Base-by-base conservation (phyloP, 2,329 filamentous ascomycete genomes). In the Chrysoporthe puriensis region DNA sequence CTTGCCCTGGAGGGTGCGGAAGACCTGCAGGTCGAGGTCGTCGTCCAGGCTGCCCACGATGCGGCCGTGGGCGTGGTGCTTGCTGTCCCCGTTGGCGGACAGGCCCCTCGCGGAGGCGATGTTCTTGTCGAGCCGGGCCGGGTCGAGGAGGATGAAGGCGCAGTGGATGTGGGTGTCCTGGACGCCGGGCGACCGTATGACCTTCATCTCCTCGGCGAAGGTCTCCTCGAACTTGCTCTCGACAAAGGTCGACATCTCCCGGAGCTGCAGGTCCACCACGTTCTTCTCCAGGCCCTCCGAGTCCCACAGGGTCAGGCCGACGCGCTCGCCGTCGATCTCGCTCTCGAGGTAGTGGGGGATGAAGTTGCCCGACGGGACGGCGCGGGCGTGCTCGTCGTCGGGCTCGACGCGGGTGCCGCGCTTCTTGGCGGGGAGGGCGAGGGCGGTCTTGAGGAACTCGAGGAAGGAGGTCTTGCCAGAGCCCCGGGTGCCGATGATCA, bases 161-260 rank as follows among this genome's bases (percentile, higher is more conserved):
- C 93, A 96, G 77, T 99, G 96, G 72, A 99, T 97, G 78, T 99
- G 96, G 62, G 95, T 97, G 82, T 99, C 96, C 77, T 94, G 92
- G 71, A 93, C 91, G 66, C 94, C 95, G 36, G 96, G 95, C 64
- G 94, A 94, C 74, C 96, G 91, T 70, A 97, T 86, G 59, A 99
- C 94, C 83, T 97, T 98, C 86, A 97, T 97, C 83, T 99, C 96
- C 80, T 99, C 96, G 61, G 89, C 89, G 77, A 99, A 97, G 0
- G 96, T 98, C 76, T 99, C 96, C 78, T 99, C 95, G 73, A 99
- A 99, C 79, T 98, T 98, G 83, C 91, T 95, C 83, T 99, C 96
- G 69, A 99, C 84, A 81, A 99, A 99, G 9, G 91, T 86, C 44
- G 91, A 90, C 84, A 98, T 94, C 77, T 97, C 93, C 70, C 94